Base-by-base conservation (phyloP, 495 filamentous ascomycete species). In the Pseudevernia furfuracea region DNA sequence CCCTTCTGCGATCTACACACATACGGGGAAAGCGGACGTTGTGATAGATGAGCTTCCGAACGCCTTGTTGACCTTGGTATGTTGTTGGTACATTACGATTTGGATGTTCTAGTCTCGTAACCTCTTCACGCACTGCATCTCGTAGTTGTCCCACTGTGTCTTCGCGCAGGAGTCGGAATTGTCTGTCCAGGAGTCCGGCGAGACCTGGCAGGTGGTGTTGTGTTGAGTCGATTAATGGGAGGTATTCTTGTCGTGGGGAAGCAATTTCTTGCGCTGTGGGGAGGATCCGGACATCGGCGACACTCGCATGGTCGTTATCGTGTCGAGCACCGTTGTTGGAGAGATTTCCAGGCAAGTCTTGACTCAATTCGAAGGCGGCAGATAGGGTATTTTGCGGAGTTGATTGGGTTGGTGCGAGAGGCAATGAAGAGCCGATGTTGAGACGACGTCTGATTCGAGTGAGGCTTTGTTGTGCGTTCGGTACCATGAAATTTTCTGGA, bases 141-240 rank as follows among this genome's bases (percentile, higher is more conserved):
- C 83, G 74, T 4, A 89, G 75, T 66, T 83, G 82, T 7, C 86
- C 85, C 2, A 87, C 71, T 1, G 80, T 86, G 70, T 90, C 86
- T 72, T 88, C 85, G 17, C 87, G 77, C 10, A 89, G 73, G 6
- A 91, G 78, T 23, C 88, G 79, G 63, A 91, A 90, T 66, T 91
- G 85, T 60, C 84, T 75, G 68, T 92, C 88, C 1, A 92, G 71
- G 1, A 89, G 76, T 1, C 88, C 82, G 1, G 71, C 72, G 15
- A 88, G 75, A 10, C 87, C 87, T 15, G 73, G 66, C 4, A 83
- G 65, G 71, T 91, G 87, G 69, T 80, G 80, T 44, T 79, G 75
- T 0, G 68, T 59, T 9, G 81, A 72, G 66, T 88, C 78, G 3
- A 73, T 81, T 11, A 71, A 69, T 6, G 89, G 89, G 0, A 90